A percentile compares a stretch with the other conserved stretches of the same genome.
These are phyloP conservation scores for Gastrolobium bilobum DNA, from an alignment of 306 rosid species.

Conservation along the genomic window DNA sequence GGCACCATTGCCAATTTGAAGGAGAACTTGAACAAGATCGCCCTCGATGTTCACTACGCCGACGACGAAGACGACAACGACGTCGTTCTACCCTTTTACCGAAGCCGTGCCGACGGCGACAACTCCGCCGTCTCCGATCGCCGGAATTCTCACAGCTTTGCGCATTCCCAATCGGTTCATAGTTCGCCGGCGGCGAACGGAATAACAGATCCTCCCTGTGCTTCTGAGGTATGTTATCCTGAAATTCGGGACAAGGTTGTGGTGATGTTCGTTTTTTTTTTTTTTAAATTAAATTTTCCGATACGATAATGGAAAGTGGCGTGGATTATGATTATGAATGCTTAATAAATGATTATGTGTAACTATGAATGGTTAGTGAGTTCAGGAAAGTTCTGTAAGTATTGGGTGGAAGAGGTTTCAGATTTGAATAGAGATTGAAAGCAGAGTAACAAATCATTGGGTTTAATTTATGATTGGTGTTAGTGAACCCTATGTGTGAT, in stretches of 20 bases:
- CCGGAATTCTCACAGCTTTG: conserved; percentile 71
- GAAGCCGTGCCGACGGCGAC: conserved; percentile 47
- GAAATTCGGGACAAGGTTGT: background rate
- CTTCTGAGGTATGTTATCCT: conserved; percentile 57
- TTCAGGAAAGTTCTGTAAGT: background rate
- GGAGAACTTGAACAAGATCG: conserved; percentile 88
- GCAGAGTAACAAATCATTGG: background rate
- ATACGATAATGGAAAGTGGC: background rate
- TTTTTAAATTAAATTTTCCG: background rate
- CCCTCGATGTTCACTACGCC: conserved; percentile 80
- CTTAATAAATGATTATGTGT: background rate
- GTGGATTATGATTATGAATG: background rate
- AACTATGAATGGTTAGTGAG: conserved; percentile 19
- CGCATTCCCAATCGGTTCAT: conserved; percentile 60
- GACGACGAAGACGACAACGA: conserved; percentile 64
- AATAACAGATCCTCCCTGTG: conserved; percentile 49
- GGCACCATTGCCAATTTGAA: conserved; percentile 84
- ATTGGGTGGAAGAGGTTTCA: background rate
- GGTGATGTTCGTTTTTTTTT: background rate
- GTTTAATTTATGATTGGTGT: conserved; percentile 28
- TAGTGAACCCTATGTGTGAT: background rate
- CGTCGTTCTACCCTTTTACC: conserved; percentile 51
- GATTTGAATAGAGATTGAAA: background rate
- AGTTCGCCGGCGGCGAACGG: conserved; percentile 71
- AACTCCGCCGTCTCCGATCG: conserved; percentile 70